A percentile compares a stretch with the other conserved stretches of the same genome.
Conservation (phyloP, 139 green algal species). For the Eudorina sp. region DNA sequence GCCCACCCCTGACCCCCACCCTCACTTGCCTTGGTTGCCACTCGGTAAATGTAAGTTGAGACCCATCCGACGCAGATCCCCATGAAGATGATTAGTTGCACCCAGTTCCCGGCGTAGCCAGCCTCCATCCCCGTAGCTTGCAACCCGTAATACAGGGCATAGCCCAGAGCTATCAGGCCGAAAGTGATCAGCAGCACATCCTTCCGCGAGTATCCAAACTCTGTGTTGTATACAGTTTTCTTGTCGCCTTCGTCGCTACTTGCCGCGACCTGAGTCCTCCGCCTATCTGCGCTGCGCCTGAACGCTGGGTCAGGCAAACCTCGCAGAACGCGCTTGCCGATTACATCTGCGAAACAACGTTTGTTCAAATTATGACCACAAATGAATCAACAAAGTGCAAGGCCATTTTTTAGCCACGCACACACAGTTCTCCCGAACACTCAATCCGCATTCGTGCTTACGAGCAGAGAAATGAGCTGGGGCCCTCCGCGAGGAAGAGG, state of each 20-base stretch:
- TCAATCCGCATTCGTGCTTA: not conserved
- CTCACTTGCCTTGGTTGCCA: slow-evolving; percentile 92
- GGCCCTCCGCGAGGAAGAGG: not conserved
- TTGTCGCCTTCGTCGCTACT: slow-evolving; percentile 5
- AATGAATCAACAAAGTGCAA: not conserved
- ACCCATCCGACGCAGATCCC: slow-evolving; percentile 90
- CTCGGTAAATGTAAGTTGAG: slow-evolving; percentile 92
- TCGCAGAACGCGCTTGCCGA: not conserved
- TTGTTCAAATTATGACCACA: not conserved
- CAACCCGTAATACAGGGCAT: slow-evolving; percentile 90
- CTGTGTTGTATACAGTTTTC: slow-evolving; percentile 73
- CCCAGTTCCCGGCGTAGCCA: slow-evolving; percentile 86
- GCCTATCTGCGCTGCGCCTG: not conserved
- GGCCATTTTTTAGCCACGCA: not conserved
- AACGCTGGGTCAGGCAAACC: not conserved
- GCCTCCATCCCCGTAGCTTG: slow-evolving; percentile 84
- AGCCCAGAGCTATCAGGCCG: slow-evolving; percentile 84
- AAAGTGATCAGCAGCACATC: slow-evolving; percentile 90
- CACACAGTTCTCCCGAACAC: too few species aligned
- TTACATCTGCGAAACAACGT: not conserved
- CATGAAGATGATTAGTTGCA: slow-evolving; percentile 90
- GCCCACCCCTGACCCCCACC: too few species aligned
- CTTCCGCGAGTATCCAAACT: slow-evolving; percentile 95
- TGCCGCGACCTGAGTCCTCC: not conserved
- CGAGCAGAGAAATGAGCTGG: not conserved